Evolutionary conservation across 306 rosid genomes (phyloP).

Genomic region (Prinsepia uniflora): DNA sequence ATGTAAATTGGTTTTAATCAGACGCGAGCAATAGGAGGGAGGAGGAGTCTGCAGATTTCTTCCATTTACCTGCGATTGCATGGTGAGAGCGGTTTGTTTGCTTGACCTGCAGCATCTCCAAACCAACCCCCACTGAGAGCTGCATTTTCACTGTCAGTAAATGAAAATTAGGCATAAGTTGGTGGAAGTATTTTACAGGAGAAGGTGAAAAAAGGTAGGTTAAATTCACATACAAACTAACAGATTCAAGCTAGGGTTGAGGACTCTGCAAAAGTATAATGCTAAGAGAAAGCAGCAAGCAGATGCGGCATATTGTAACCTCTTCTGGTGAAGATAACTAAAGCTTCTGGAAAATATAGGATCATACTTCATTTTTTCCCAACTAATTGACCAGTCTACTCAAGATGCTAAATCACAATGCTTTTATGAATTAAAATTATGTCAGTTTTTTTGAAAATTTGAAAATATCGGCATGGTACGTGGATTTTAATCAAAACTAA

Average conservation of each 20-base stretch:
- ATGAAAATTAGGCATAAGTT: constrained; percentile 1
- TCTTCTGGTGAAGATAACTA: background rate
- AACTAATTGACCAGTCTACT: background rate
- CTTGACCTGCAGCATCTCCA: constrained; percentile 50
- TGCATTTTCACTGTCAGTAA: constrained; percentile 51
- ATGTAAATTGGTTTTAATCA: background rate
- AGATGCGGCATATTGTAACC: background rate
- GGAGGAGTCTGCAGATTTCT: too few species aligned
- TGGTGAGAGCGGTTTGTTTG: constrained; percentile 36
- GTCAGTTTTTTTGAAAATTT: background rate
- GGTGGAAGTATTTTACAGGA: background rate
- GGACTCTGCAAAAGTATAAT: constrained; percentile 55
- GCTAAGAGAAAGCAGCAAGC: background rate
- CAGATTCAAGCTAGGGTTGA: constrained; percentile 61
- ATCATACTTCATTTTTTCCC: background rate
- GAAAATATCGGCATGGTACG: background rate
- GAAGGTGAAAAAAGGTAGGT: background rate
- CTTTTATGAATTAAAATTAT: background rate
- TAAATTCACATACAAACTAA: constrained; percentile 49
- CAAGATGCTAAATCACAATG: background rate
- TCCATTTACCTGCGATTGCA: constrained; percentile 29
- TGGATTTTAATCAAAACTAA: background rate
- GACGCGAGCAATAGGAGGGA: too few species aligned
- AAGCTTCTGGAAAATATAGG: background rate
- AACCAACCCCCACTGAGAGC: constrained; percentile 38